phyloP scores from a whole-genome alignment of 208 protist species.

The Leishmania major region DNA sequence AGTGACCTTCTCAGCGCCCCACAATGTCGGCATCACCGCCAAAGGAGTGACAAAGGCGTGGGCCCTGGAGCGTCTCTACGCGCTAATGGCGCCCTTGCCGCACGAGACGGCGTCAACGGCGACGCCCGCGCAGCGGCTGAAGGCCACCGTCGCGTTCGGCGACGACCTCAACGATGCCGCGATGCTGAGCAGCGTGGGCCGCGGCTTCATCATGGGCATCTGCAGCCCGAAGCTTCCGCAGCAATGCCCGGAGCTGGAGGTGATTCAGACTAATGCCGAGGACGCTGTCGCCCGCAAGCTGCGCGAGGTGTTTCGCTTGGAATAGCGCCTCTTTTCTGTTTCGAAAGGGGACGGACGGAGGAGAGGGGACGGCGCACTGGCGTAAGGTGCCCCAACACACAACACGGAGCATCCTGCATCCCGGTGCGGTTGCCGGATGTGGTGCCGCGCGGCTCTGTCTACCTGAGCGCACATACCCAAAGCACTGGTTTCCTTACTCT shows the following conservation, averaged over 20 bases:
- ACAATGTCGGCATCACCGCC: conserved; percentile 32
- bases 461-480: not conserved
- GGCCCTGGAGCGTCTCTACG: conserved; percentile 29
- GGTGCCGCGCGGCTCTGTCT: not conserved
- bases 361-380: not conserved
- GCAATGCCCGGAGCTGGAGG: conserved; percentile 56
- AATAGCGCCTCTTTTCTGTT: conserved; percentile 4
- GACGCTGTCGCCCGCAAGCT: conserved; percentile 67
- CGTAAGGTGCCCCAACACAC: not conserved
- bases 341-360: not conserved
- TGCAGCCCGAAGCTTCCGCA: conserved; percentile 51
- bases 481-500: not conserved
- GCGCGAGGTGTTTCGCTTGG: conserved; percentile 52
- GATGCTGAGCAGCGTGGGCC: conserved; percentile 56
- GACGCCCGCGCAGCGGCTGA: conserved; percentile 30
- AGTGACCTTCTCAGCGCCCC: conserved; percentile 41
- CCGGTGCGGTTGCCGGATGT: not conserved
- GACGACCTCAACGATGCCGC: conserved; percentile 69
- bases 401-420: not conserved
- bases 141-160: conserved; percentile 60
- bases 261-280: conserved; percentile 54
- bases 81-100: conserved; percentile 30
- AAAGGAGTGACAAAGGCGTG: conserved; percentile 37
- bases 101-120: conserved; percentile 28
- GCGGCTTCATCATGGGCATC: conserved; percentile 74